Evolutionary conservation across 768 basidiomycete genomes (phyloP), one percentile per base, ranked within the genome.

Genomic region (Boletus patriciae): DNA sequence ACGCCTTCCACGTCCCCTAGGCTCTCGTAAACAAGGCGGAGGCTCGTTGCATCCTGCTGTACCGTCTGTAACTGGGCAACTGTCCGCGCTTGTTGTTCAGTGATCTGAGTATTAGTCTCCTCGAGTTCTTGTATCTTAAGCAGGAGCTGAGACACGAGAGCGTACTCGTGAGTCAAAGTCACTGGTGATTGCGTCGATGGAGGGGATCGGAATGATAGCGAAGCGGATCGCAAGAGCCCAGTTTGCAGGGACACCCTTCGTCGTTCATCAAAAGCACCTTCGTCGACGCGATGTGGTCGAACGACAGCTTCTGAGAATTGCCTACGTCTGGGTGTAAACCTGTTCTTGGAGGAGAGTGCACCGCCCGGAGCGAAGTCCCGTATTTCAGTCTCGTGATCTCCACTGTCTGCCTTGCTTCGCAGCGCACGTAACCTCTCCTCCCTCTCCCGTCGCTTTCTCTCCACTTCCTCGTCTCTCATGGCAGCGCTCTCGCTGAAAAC

Each of bases 41-140:
- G 90, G 52, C 80, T 81, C 46, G 88, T 81, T 3, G 86, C 85
- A 62, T 92, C 88, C 55, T 81, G 78, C 61, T 90, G 87, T 11
- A 89, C 87, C 5, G 80, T 80, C n/a, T 80, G 80, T 27, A 92
- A 75, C 56, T 85, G 83, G 38, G 74, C 74, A 6, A 79, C 72
- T 0, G 90, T 90, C 62, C 82, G 79, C 2, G 69, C 70, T 66
- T 92, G 90, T 59, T 88, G 83, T 54, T 78, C 74, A 21, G 83
- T 74, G 41, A 93, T 90, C 53, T 82, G 80, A 8, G 74, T 59
- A 61, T 93, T 93, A 3, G 88, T 82, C 38, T 84, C 80, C 64
- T 93, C 89, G 1, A 93, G 78, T 67, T 93, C 90, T 46, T 80
- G 77, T 49, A 93, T 88, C 73, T 93, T 93, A 16, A 74, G 66